Conservation (phyloP, 371 early-diverging fungal species). For the Catenaria anguillulae region DNA sequence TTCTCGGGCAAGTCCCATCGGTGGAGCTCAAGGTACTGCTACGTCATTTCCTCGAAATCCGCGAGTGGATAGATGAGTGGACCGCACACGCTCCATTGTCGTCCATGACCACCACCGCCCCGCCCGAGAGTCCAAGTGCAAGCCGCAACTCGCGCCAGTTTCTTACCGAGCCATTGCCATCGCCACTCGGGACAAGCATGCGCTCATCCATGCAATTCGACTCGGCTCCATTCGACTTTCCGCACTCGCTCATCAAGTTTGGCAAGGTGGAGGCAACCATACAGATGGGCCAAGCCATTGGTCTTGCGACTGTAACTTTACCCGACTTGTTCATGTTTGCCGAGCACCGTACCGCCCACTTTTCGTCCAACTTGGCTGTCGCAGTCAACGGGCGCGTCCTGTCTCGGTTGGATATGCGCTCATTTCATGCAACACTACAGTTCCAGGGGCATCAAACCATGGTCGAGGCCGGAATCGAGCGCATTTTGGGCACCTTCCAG, state of each 20-base stretch:
- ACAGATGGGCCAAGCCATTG: slow-evolving; percentile 63
- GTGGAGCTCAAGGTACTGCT: neutral
- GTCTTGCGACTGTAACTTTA: slow-evolving; percentile 37
- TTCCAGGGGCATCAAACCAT: neutral
- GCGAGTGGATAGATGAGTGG: neutral
- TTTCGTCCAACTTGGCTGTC: too few species aligned
- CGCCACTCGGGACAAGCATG: too few species aligned
- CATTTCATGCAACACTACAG: neutral
- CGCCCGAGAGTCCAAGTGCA: neutral
- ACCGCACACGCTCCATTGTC: neutral
- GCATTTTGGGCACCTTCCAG: slow-evolving; percentile 34
- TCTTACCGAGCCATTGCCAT: too few species aligned
- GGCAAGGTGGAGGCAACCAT: slow-evolving; percentile 36
- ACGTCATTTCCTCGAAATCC: neutral
- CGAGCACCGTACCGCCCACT: slow-evolving; percentile 9
- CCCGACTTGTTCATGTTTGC: slow-evolving; percentile 28
- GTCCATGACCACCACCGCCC: neutral
- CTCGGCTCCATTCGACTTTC: neutral
- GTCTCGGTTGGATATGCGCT: neutral
- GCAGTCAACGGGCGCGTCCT: neutral
- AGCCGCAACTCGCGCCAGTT: too few species aligned
- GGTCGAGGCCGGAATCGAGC: neutral
- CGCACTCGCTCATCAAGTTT: slow-evolving; percentile 11
- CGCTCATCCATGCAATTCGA: too few species aligned
- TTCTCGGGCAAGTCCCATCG: neutral